Percentiles rank a stretch among this genome's conserved stretches.
Evolutionary conservation across 2,329 filamentous ascomycete genomes (phyloP).

Genomic region (Fusarium bactridioides): DNA sequence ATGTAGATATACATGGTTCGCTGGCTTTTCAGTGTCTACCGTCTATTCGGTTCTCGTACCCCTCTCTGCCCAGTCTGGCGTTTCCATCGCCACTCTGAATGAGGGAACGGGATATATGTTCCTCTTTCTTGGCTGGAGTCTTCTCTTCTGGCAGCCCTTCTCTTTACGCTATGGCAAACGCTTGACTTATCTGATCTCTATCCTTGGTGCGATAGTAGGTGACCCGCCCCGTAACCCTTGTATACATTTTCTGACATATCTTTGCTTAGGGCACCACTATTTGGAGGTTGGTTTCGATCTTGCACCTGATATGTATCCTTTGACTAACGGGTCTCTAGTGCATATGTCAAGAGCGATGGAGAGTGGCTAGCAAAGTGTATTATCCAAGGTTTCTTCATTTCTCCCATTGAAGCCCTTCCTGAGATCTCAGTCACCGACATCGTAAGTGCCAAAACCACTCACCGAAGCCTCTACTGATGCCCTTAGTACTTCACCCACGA

Average conservation of each 20-base stretch:
- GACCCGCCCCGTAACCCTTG: fast-evolving
- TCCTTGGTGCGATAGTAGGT: constrained; percentile 42
- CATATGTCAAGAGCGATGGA: constrained; percentile 48
- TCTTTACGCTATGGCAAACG: constrained; percentile 55
- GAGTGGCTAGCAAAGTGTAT: constrained; percentile 56
- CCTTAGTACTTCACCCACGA: constrained; percentile 50
- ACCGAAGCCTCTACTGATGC: fast-evolving
- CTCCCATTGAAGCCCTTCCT: constrained; percentile 56
- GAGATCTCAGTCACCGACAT: constrained; percentile 55
- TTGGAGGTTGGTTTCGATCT: constrained; percentile 20
- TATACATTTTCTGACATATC: background rate
- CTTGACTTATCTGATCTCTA: constrained; percentile 49
- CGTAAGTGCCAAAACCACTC: constrained; percentile 15
- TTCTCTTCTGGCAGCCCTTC: constrained; percentile 57
- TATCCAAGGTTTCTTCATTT: constrained; percentile 52
- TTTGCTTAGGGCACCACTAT: constrained; percentile 28
- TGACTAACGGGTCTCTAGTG: background rate
- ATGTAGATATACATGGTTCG: constrained; percentile 47
- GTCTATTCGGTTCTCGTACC: constrained; percentile 51
- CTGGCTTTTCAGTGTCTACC: constrained; percentile 50
- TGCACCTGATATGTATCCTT: fast-evolving
- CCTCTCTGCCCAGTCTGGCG: constrained; percentile 41
- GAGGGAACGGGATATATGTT: constrained; percentile 52
- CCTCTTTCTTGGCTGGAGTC: constrained; percentile 54
- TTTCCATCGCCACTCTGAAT: constrained; percentile 47